Base-by-base conservation (phyloP, 2,329 filamentous ascomycete genomes). In the Sclerotinia trifoliorum region DNA sequence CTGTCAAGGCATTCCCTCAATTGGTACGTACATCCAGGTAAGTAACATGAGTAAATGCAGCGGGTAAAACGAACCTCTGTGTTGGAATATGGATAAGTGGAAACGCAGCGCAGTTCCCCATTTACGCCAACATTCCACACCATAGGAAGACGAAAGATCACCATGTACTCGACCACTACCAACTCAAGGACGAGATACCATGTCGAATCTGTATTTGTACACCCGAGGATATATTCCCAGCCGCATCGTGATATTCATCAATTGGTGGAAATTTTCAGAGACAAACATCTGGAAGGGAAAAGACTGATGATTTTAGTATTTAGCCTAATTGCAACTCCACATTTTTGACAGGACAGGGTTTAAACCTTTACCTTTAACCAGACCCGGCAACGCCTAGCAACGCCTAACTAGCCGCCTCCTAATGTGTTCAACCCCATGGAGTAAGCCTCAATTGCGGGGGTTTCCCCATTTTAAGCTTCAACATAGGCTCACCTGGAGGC, bases 11-110 rank as follows among this genome's bases (percentile, higher is more conserved):
- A 49, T 49, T 29, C 55, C 24, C 11, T n/a, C 32, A 51, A 46
- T 17, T 32, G 24, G 55, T 39, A 29, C n/a, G 19, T n/a, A 29
- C 39, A 35, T 35, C 7, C 35, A 51, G 32, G n/a, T 7, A 62
- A 29, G 35, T 35, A 35, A 35, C 64, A 66, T 35, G 42, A 35
- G 26, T 21, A 24, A n/a, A n/a, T 39, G 42, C 63, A 66, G 29
- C 54, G 65, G 65, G 6, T 61, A 60, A 66, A 66, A 3, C 29
- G 54, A 66, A 44, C 55, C 54, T 61, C 44, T 57, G 64, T 35
- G 44, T 29, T 48, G 64, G 64, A 66, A 66, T 44, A 49, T 21
- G 54, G 54, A 26, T 60, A 66, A 66, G 19, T 42, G 61, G 49
- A 54, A 26, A 10, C 19, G 1, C 10, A 39, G 29, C 29, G 7